Percentiles rank a stretch among this genome's conserved stretches.
Evolutionary conservation across 768 basidiomycete species (phyloP).

Genomic region (Agrocybe pediades): DNA sequence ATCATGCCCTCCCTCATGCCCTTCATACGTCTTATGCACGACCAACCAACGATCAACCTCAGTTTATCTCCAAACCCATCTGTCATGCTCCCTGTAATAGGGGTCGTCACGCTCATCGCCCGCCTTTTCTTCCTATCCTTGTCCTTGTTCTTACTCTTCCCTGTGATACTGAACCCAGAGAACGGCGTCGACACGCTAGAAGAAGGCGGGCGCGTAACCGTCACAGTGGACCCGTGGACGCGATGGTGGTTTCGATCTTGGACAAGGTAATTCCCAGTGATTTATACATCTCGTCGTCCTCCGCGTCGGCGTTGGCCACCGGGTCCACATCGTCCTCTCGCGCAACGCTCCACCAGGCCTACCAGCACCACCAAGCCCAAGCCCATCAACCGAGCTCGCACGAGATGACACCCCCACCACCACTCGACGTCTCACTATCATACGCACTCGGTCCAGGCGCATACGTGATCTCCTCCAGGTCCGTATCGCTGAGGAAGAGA

Average conservation of each 20-base stretch:
- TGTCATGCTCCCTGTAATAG: not conserved
- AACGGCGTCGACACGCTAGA: slow-evolving; percentile 4
- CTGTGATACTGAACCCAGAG: slow-evolving; percentile 9
- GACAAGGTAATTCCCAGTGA: not conserved
- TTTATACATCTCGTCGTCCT: not conserved
- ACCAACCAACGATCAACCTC: slow-evolving; percentile 1
- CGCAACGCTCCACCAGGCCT: not conserved
- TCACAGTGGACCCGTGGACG: slow-evolving; percentile 9
- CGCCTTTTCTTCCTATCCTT: no score
- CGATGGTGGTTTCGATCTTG: slow-evolving; percentile 4
- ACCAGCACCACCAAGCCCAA: not conserved
- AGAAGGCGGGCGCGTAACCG: slow-evolving; percentile 9
- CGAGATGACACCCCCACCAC: no score
- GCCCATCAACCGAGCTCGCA: no score
- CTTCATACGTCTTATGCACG: slow-evolving; percentile 1
- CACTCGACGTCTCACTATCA: slow-evolving; percentile 4
- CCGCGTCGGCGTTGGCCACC: no score
- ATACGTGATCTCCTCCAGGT: slow-evolving; percentile 3
- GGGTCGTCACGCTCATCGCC: not conserved
- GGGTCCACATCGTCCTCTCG: not conserved
- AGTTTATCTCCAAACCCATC: not conserved
- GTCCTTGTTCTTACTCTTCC: slow-evolving; percentile 8
- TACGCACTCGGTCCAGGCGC: no score
- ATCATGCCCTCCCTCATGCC: not conserved
- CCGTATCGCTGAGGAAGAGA: slow-evolving; percentile 17